Percentiles rank a stretch among this genome's conserved stretches.
Evolutionary conservation across 768 basidiomycete genomes (phyloP).

Genomic region (Russula brevipes): DNA sequence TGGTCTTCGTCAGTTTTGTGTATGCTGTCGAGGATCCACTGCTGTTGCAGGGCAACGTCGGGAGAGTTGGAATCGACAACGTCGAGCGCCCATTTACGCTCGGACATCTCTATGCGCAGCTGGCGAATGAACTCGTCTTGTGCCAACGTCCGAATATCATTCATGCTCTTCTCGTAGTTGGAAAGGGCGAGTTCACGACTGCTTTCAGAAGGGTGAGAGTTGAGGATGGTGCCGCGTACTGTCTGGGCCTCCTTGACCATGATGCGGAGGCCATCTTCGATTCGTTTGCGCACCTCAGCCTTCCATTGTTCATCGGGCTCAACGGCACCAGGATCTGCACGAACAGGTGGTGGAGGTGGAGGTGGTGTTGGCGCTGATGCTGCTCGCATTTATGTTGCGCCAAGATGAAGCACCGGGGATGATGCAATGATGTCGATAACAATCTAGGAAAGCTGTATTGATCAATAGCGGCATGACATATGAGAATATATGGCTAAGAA

Average conservation of each 20-base stretch:
- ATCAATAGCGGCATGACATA: not conserved
- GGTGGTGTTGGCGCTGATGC: conserved; percentile 5
- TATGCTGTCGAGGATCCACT: conserved; percentile 22
- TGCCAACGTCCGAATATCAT: conserved; percentile 8
- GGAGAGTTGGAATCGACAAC: conserved; percentile 10
- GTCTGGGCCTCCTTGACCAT: conserved; percentile 15
- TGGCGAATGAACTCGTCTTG: conserved; percentile 17
- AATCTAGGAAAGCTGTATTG: conserved; percentile 1
- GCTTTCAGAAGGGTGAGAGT: not conserved
- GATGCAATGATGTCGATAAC: not conserved
- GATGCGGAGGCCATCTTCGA: conserved; percentile 9
- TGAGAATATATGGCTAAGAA: not conserved
- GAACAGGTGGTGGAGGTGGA: conserved; percentile 3
- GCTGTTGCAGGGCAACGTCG: conserved; percentile 20
- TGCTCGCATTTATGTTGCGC: conserved; percentile 16
- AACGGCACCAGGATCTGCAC: conserved; percentile 6
- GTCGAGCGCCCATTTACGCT: conserved; percentile 18
- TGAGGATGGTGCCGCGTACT: conserved; percentile 9
- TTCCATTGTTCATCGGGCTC: conserved; percentile 24
- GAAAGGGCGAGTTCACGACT: not conserved
- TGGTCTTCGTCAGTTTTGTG: conserved; percentile 8
- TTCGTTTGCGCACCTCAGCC: conserved; percentile 10
- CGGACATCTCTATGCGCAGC: conserved; percentile 13
- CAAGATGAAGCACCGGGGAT: conserved; percentile 10
- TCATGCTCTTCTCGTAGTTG: conserved; percentile 19